A percentile compares a stretch with the other conserved stretches of the same genome.
Evolutionary conservation across 225 moss, liverwort and hornwort genomes (phyloP).

Genomic region (Straminergon stramineum): DNA sequence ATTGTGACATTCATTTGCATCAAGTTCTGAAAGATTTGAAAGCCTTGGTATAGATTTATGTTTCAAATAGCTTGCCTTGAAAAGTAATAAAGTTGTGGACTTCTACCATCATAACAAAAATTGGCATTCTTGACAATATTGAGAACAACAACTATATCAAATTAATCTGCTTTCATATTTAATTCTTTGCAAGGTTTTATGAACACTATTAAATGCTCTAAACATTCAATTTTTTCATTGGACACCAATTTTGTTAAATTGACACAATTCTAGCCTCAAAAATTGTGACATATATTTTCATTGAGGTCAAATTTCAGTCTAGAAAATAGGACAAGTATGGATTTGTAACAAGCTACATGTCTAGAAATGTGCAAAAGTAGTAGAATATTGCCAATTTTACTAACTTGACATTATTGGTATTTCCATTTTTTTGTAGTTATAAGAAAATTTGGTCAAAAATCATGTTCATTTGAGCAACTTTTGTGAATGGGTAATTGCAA

Average conservation of each 20-base stretch:
- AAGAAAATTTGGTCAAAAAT: not conserved
- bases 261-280: not conserved
- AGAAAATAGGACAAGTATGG: not conserved
- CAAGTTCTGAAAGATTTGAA: not conserved
- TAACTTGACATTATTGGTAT: not conserved
- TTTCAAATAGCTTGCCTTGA: not conserved
- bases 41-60: not conserved
- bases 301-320: not conserved
- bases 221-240: not conserved
- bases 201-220: too few relatives aligned
- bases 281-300: not conserved
- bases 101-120: not conserved
- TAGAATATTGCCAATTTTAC: not conserved
- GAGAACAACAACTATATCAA: not conserved
- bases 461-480: not conserved
- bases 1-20: not conserved
- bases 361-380: not conserved
- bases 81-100: not conserved
- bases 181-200: not conserved
- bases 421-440: not conserved
- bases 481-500: too few relatives aligned
- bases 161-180: not conserved
- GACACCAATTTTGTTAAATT: not conserved
- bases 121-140: not conserved
- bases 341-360: not conserved